Evolutionary conservation across 2,329 filamentous ascomycete species (phyloP).

Genomic region (Pseudogymnoascus sp.): DNA sequence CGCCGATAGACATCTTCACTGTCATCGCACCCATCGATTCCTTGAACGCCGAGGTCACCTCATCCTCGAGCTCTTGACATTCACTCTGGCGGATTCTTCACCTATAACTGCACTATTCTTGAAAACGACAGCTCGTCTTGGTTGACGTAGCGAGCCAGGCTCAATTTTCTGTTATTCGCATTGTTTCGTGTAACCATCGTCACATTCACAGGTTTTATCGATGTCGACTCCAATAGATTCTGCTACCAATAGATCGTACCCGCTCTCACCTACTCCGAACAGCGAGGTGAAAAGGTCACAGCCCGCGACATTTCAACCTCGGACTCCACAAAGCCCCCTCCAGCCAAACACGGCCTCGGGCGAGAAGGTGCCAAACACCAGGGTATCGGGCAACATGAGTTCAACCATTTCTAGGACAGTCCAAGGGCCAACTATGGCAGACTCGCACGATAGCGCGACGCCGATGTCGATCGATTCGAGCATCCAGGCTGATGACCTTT

Average conservation of each 20-base stretch:
- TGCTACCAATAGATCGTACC: slow-evolving; percentile 2
- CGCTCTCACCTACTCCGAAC: slow-evolving; percentile 7
- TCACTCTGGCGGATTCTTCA: neutral
- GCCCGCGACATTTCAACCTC: slow-evolving; percentile 57
- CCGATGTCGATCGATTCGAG: slow-evolving; percentile 24
- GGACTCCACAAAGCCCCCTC: slow-evolving; percentile 58
- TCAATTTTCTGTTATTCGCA: neutral
- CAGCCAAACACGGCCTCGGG: slow-evolving; percentile 3
- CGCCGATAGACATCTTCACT: slow-evolving; percentile 1
- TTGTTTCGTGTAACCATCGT: slow-evolving; percentile 7
- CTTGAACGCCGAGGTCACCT: neutral
- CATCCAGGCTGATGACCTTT: slow-evolving; percentile 43
- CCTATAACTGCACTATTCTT: neutral
- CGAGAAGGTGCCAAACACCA: neutral
- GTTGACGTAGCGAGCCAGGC: slow-evolving; percentile 3
- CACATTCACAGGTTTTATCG: slow-evolving; percentile 9
- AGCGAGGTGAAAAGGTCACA: slow-evolving; percentile 9
- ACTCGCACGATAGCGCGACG: neutral
- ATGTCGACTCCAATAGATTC: slow-evolving; percentile 10
- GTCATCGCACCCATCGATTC: slow-evolving; percentile 4
- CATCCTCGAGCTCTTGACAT: neutral
- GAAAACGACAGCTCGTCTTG: neutral
- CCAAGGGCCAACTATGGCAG: neutral
- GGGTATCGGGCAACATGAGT: neutral
- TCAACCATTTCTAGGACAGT: slow-evolving; percentile 4